A percentile compares a stretch with the other conserved stretches of the same genome.
These are phyloP conservation scores for Coffea canephora DNA, from an alignment of 257 asterid species.

Conservation along the genomic window DNA sequence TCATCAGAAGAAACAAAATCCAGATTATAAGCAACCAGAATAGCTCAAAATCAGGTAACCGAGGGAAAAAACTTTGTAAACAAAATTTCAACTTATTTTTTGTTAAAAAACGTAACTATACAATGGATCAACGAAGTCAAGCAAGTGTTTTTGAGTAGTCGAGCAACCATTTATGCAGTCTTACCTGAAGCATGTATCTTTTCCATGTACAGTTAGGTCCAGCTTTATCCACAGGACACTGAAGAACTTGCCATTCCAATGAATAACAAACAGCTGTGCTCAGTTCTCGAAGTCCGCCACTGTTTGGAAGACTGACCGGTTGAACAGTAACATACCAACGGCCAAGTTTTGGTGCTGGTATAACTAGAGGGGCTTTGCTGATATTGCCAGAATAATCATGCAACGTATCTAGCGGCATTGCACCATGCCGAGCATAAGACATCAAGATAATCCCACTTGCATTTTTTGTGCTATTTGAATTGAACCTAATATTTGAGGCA, in stretches of 20 bases:
- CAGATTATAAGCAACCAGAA: not conserved
- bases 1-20: not conserved
- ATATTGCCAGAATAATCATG: slow-evolving; percentile 76
- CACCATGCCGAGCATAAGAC: slow-evolving; percentile 67
- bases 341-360: slow-evolving; percentile 70
- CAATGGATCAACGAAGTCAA: not conserved
- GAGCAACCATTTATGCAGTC: slow-evolving; percentile 2
- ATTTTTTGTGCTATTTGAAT: slow-evolving; percentile 36
- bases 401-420: slow-evolving; percentile 46
- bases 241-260: slow-evolving; percentile 62
- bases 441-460: slow-evolving; percentile 34
- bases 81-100: not conserved
- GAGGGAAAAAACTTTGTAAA: not conserved
- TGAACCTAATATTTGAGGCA: slow-evolving; percentile 50
- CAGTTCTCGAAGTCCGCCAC: slow-evolving; percentile 22
- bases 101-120: not conserved
- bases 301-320: slow-evolving; percentile 43
- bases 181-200: slow-evolving; percentile 78
- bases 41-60: not conserved
- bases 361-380: slow-evolving; percentile 54
- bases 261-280: slow-evolving; percentile 53
- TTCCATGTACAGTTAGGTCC: slow-evolving; percentile 80
- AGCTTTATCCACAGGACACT: slow-evolving; percentile 74
- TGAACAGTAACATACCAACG: slow-evolving; percentile 72
- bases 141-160: not conserved